Conservation (phyloP, 345 rosid species). For the Noccaea caerulescens region DNA sequence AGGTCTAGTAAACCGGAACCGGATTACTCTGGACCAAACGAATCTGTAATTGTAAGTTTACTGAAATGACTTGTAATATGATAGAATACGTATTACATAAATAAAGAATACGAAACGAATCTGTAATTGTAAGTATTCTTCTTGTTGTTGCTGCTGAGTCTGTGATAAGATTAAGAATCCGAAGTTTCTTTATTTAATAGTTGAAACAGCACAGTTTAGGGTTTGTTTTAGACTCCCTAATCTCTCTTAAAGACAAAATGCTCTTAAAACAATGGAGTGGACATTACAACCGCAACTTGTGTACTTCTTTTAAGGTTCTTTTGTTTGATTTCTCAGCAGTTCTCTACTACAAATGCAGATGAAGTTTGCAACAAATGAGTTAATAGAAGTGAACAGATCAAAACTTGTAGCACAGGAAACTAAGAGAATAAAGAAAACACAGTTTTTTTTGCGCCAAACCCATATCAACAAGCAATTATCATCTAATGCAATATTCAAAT, state of each 20-base stretch:
- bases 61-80: constrained; percentile 9
- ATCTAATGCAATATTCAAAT: too few relatives aligned
- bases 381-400: not conserved
- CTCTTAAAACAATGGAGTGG: not conserved
- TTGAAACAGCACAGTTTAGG: not conserved
- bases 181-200: not conserved
- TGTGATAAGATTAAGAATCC: not conserved
- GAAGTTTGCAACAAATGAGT: not conserved
- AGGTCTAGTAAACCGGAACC: not conserved
- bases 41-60: constrained; percentile 1
- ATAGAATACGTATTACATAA: not conserved
- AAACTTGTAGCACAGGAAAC: not conserved
- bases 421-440: not conserved
- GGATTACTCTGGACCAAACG: not conserved
- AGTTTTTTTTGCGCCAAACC: not conserved
- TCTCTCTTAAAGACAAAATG: not conserved
- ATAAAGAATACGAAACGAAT: too few relatives aligned
- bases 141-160: not conserved
- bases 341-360: not conserved
- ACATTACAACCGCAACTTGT: not conserved
- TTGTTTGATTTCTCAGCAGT: not conserved
- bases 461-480: too few relatives aligned
- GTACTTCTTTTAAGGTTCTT: not conserved
- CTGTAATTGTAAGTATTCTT: not conserved
- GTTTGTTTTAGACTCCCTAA: not conserved